Base-by-base conservation (phyloP, 108 stramenopile genomes). In the Pseudonitzschia pungens region DNA sequence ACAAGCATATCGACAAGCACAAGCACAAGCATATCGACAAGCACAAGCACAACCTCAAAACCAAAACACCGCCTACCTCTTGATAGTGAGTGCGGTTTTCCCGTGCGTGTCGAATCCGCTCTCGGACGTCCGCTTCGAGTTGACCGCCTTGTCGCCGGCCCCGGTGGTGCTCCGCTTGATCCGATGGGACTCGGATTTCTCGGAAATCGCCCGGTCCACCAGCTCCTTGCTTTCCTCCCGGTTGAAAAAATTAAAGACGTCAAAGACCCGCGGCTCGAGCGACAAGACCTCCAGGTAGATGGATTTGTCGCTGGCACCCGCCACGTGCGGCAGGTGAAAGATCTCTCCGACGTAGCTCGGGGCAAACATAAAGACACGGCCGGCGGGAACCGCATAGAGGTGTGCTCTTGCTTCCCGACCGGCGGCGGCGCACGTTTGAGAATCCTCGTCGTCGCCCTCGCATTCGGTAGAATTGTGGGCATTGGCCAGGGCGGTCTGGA, bases 31-130 rank as follows among this genome's bases (percentile, higher is more conserved):
- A 36, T 6, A 7, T 26, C n/a, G 20, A 20, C 24, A 4, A 24
- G 9, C 5, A 18, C 36, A 6, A 36, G 4, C 4, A 36, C 36
- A 6, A 36, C n/a, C n/a, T n/a, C n/a, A n/a, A n/a, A n/a, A n/a
- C n/a, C n/a, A n/a, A n/a, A n/a, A n/a, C n/a, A n/a, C n/a, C n/a
- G n/a, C n/a, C n/a, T n/a, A 55, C 84, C 83, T 79, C 60, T 94
- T 94, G 44, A 94, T 86, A 7, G 71, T 79, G 27, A 84, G 67
- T 0, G 92, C 86, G 16, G 79, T 78, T 29, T 72, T 81, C 18
- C 94, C 89, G 79, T 92, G 86, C 8, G 91, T 96, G 75, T 96
- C 94, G 76, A 92, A 96, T 32, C 89, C 94, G 79, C 87, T 92
- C 75, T 96, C 94, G 22, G 79, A 81, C 8, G 94, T 95, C 26